phyloP scores from a whole-genome alignment of 2,329 filamentous ascomycete species.

The Aureobasidium sp. region DNA sequence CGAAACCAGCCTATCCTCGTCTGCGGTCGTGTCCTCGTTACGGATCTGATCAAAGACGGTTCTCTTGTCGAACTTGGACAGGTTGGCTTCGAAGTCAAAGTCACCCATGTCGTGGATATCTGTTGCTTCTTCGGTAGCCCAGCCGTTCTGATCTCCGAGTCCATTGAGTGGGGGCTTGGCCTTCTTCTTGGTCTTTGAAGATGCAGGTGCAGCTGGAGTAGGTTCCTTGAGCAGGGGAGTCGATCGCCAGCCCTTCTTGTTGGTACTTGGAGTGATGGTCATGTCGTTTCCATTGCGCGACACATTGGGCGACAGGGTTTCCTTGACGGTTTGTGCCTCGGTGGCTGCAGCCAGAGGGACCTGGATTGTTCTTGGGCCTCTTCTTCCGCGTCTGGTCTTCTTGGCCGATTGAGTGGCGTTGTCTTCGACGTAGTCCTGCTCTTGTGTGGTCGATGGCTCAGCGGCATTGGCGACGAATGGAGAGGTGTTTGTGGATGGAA shows the following conservation, averaged over 20 bases:
- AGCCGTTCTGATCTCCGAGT: constrained; percentile 62
- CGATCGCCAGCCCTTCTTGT: constrained; percentile 58
- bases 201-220: constrained; percentile 21
- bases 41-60: constrained; percentile 86
- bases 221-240: constrained; percentile 59
- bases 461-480: constrained; percentile 30
- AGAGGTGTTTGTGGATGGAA: constrained; percentile 30
- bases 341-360: constrained; percentile 19
- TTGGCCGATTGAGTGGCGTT: constrained; percentile 27
- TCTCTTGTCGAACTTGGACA: constrained; percentile 92
- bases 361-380: constrained; percentile 1
- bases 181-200: constrained; percentile 32
- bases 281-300: constrained; percentile 31
- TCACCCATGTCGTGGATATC: constrained; percentile 90
- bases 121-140: constrained; percentile 92
- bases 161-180: constrained; percentile 39
- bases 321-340: constrained; percentile 21
- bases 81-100: constrained; percentile 83
- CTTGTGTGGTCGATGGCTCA: constrained; percentile 17
- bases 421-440: neutral
- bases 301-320: constrained; percentile 19
- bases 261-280: constrained; percentile 26
- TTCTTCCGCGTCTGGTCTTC: constrained; percentile 38
- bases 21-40: constrained; percentile 80
- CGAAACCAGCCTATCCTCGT: constrained; percentile 80